Percentiles rank a stretch among this genome's conserved stretches.
phyloP scores from a whole-genome alignment of 2,329 filamentous ascomycete genomes.

The Ophiostoma populinum region DNA sequence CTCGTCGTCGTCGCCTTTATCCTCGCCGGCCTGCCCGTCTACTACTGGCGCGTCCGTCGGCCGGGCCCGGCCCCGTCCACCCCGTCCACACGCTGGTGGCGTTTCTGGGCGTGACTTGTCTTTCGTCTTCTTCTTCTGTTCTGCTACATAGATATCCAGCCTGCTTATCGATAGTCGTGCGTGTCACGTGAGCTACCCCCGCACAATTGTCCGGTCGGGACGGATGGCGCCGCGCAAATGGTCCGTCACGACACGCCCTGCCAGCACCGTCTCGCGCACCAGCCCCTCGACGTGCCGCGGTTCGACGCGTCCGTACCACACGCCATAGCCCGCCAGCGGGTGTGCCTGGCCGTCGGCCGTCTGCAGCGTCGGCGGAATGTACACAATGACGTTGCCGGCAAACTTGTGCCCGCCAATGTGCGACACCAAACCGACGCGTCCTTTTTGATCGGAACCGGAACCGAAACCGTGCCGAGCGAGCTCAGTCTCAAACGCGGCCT shows the following conservation, averaged over 20 bases:
- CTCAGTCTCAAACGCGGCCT: conserved; percentile 49
- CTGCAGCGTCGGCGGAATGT: conserved; percentile 43
- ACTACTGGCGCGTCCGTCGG: conserved; percentile 76
- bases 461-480: conserved; percentile 19
- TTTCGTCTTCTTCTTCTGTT: not conserved
- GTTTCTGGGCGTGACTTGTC: not conserved
- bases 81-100: conserved; percentile 18
- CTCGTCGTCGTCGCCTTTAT: conserved; percentile 76
- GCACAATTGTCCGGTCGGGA: conserved; percentile 32
- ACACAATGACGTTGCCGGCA: conserved; percentile 70
- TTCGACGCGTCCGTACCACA: conserved; percentile 71
- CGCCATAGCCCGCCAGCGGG: conserved; percentile 49
- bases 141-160: too few relatives aligned
- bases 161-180: not conserved
- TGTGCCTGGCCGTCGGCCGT: conserved; percentile 28
- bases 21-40: conserved; percentile 66
- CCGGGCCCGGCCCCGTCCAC: too few relatives aligned
- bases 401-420: conserved; percentile 78
- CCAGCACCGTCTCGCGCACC: conserved; percentile 49
- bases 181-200: too few relatives aligned
- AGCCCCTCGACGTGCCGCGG: conserved; percentile 62
- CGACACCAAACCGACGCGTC: conserved; percentile 52
- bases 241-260: conserved; percentile 50
- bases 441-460: conserved; percentile 17
- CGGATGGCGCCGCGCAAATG: conserved; percentile 56